These are phyloP conservation scores for Xerocomus nothofagi DNA, from an alignment of 1,284 basidiomycete species.

Conservation along the genomic window DNA sequence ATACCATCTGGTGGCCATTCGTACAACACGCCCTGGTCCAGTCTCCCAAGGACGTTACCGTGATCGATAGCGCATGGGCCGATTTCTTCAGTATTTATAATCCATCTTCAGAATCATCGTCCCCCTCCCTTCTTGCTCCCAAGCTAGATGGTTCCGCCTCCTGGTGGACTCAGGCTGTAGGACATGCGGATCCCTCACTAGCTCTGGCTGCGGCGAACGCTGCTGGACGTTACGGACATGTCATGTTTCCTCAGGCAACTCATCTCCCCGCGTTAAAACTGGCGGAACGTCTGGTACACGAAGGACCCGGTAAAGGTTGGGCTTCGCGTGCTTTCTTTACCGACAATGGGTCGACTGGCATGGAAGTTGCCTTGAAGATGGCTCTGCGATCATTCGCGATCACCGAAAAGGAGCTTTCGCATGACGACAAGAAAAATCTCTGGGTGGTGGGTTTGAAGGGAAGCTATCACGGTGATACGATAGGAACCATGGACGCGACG, in stretches of 20 bases:
- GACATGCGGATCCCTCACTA: constrained; percentile 78
- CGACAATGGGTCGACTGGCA: constrained; percentile 94
- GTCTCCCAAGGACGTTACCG: constrained; percentile 72
- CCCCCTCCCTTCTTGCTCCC: constrained; percentile 56
- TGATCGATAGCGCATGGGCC: constrained; percentile 88
- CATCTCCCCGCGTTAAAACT: constrained; percentile 85
- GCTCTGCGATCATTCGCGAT: constrained; percentile 75
- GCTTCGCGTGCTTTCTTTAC: constrained; percentile 90
- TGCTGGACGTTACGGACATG: constrained; percentile 93
- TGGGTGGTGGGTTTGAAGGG: constrained; percentile 89
- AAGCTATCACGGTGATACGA: constrained; percentile 98
- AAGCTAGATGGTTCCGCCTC: constrained; percentile 92
- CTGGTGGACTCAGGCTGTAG: constrained; percentile 97
- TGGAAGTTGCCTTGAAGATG: constrained; percentile 98
- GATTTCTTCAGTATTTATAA: constrained; percentile 83
- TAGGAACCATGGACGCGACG: constrained; percentile 96
- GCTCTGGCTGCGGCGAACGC: constrained; percentile 87
- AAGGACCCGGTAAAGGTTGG: constrained; percentile 85
- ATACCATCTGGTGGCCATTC: constrained; percentile 96
- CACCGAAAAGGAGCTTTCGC: constrained; percentile 37
- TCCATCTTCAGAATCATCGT: constrained; percentile 20
- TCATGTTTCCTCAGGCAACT: constrained; percentile 90
- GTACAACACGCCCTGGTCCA: constrained; percentile 85
- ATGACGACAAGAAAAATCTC: constrained; percentile 54
- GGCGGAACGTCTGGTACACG: constrained; percentile 65